phyloP scores from a whole-genome alignment of 805 yeast species.

The Lipomyces kockii region DNA sequence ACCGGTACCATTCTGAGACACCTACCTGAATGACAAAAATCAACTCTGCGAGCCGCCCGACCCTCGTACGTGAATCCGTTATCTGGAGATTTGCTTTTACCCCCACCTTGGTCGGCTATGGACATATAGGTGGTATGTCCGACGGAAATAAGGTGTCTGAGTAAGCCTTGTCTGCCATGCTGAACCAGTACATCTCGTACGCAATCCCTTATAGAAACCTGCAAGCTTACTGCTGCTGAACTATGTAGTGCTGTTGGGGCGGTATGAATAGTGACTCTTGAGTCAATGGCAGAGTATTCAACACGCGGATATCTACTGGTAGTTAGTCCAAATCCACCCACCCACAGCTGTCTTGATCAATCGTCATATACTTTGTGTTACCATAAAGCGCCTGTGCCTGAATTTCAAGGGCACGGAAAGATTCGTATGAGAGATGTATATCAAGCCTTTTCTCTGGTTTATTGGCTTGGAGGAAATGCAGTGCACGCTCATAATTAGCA shows the following conservation, averaged over 20 bases:
- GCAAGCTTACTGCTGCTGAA: background rate
- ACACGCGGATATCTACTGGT: background rate
- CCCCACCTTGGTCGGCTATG: too few relatives aligned
- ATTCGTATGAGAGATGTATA: background rate
- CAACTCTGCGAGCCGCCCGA: too few relatives aligned
- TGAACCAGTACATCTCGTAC: background rate
- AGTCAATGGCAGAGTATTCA: background rate
- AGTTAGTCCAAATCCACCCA: background rate
- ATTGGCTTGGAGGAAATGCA: background rate
- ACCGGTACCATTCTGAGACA: too few relatives aligned
- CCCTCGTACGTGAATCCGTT: too few relatives aligned
- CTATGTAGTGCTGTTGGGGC: background rate
- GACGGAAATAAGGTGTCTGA: too few relatives aligned
- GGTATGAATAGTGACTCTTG: background rate
- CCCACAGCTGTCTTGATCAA: background rate
- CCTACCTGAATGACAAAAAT: too few relatives aligned
- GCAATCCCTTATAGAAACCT: background rate
- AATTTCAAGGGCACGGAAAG: background rate
- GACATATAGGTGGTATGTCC: too few relatives aligned
- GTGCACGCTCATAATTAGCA: background rate
- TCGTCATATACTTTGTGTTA: background rate
- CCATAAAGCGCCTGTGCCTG: background rate
- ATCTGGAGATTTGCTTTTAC: too few relatives aligned
- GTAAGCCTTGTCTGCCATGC: too few relatives aligned
- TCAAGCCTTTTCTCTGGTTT: background rate